Percentiles rank a stretch among this genome's conserved stretches.
These are phyloP conservation scores for Populus ilicifolia DNA, from an alignment of 345 rosid genomes.

Conservation along the genomic window DNA sequence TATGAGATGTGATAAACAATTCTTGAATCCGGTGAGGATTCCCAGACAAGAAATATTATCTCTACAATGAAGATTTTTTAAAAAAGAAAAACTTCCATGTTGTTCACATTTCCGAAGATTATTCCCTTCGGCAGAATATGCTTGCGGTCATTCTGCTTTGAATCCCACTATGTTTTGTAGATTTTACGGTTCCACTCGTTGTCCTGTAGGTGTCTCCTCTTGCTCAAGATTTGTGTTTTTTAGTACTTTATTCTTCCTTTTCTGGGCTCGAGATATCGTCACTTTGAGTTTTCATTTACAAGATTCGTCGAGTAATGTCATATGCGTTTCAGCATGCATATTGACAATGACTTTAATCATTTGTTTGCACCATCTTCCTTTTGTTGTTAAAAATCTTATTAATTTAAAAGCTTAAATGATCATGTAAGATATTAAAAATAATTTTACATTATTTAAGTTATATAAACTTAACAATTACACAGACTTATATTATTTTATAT, in stretches of 20 bases:
- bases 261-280: not conserved
- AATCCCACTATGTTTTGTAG: not conserved
- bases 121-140: constrained; percentile 17
- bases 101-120: constrained; percentile 12
- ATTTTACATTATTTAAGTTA: rapidly evolving
- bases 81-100: not conserved
- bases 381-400: not conserved
- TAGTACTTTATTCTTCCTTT: not conserved
- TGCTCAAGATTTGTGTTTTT: not conserved
- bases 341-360: not conserved
- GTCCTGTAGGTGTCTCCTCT: not conserved
- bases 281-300: not conserved
- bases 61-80: not conserved
- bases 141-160: not conserved
- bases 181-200: not conserved
- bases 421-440: rapidly evolving
- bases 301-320: not conserved
- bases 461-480: rapidly evolving
- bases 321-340: not conserved
- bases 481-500: rapidly evolving
- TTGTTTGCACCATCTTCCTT: not conserved
- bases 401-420: no score
- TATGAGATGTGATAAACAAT: not conserved
- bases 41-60: not conserved
- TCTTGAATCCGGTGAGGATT: constrained; percentile 10